A percentile compares a stretch with the other conserved stretches of the same genome.
Evolutionary conservation across 257 asterid genomes (phyloP).

Genomic region (Eustoma russellianum): DNA sequence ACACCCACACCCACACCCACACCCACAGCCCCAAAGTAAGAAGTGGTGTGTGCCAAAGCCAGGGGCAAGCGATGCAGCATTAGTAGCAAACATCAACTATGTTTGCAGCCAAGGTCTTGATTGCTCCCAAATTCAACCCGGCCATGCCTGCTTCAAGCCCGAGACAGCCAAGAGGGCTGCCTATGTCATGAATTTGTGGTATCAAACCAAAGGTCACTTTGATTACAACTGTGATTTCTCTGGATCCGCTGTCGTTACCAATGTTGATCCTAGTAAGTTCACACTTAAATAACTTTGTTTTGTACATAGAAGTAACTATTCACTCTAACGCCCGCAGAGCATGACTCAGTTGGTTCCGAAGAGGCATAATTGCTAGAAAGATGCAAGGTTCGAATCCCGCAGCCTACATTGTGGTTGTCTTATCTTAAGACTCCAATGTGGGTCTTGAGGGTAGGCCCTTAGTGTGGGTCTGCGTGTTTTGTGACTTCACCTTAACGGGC

Average conservation of each 20-base stretch:
- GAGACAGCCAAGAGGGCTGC: slow-evolving; percentile 38
- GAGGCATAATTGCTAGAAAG: no score
- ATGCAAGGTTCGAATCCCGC: no score
- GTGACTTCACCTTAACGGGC: no score
- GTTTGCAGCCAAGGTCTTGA: slow-evolving; percentile 46
- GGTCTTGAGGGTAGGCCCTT: no score
- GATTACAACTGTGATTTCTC: slow-evolving; percentile 53
- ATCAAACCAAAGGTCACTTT: slow-evolving; percentile 45
- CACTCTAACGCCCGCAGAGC: not conserved
- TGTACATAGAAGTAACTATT: no score
- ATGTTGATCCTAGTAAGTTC: slow-evolving; percentile 52
- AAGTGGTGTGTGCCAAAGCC: slow-evolving; percentile 67
- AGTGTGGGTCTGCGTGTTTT: no score
- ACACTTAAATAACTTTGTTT: not conserved
- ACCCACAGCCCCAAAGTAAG: slow-evolving; percentile 24
- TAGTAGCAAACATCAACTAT: slow-evolving; percentile 52
- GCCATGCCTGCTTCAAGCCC: slow-evolving; percentile 59
- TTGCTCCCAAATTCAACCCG: slow-evolving; percentile 31
- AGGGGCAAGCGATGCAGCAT: slow-evolving; percentile 22
- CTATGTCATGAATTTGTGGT: slow-evolving; percentile 56
- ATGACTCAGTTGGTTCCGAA: no score
- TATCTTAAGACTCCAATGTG: no score
- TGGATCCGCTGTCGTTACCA: slow-evolving; percentile 31
- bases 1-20: not conserved
- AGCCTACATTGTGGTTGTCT: no score